A percentile compares a stretch with the other conserved stretches of the same genome.
Evolutionary conservation across 2,329 filamentous ascomycete genomes (phyloP).

Genomic region (Ilyonectria robusta): DNA sequence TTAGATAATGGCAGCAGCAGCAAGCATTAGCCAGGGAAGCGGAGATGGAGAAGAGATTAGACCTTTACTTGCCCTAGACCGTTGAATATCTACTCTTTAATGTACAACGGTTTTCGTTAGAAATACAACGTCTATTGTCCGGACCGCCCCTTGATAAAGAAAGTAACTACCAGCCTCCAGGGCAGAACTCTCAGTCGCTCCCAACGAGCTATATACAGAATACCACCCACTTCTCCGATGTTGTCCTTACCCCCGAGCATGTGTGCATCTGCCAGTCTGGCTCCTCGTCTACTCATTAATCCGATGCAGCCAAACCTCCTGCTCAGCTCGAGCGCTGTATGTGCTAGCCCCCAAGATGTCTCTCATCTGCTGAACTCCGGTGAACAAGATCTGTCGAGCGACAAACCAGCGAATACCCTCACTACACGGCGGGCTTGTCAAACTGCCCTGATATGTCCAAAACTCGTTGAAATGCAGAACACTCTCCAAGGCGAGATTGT

Average conservation of each 20-base stretch:
- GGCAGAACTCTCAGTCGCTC: no score
- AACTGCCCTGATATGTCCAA: conserved; percentile 40
- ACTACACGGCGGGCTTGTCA: conserved; percentile 37
- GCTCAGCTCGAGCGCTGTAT: conserved; percentile 35
- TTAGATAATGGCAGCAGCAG: no score
- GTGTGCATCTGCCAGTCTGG: not conserved
- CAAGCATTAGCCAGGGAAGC: no score
- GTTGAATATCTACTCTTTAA: no score
- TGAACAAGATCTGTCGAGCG: conserved; percentile 36
- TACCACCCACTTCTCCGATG: not conserved
- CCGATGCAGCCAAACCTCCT: conserved; percentile 38
- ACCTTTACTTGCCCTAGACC: no score
- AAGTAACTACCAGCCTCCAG: not conserved
- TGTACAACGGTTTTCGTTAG: no score
- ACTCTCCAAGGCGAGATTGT: conserved; percentile 28
- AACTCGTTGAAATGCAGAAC: conserved; percentile 38
- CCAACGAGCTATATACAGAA: not conserved
- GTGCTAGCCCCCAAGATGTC: conserved; percentile 37
- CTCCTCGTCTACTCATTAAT: conserved; percentile 30
- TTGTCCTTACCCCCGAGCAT: not conserved
- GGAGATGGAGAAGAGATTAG: no score
- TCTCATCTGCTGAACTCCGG: conserved; percentile 38
- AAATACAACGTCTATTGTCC: no score
- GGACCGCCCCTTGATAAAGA: no score
- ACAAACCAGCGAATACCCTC: conserved; percentile 40